phyloP scores from a whole-genome alignment of 1,139 yeast genomes.

The Blastobotrys proliferans region DNA sequence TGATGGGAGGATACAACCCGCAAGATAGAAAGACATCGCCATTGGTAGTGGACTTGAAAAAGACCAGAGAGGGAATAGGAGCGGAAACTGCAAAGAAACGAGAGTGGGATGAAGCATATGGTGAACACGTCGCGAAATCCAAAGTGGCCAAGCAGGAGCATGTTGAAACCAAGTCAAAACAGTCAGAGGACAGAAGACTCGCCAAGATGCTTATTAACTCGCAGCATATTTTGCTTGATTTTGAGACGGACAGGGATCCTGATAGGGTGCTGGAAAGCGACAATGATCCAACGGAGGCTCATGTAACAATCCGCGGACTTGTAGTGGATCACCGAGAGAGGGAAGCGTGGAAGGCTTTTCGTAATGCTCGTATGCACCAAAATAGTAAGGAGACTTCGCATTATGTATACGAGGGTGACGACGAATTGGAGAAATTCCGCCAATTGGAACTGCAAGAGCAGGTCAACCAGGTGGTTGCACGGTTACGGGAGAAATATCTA shows the following conservation, averaged over 20 bases:
- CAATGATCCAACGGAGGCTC: constrained; percentile 16
- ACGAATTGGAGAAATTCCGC: constrained; percentile 30
- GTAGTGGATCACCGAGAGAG: constrained; percentile 18
- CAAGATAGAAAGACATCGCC: constrained; percentile 35
- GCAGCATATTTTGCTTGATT: constrained; percentile 18
- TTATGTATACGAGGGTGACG: constrained; percentile 12
- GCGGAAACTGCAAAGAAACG: constrained; percentile 16
- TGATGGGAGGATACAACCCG: constrained; percentile 55
- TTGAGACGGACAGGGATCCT: constrained; percentile 17
- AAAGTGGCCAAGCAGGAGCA: constrained; percentile 12
- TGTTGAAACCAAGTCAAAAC: no score
- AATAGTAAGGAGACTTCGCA: constrained; percentile 3
- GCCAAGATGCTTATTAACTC: constrained; percentile 13
- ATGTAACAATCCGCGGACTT: constrained; percentile 26
- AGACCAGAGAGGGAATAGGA: constrained; percentile 29
- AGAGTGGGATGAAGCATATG: constrained; percentile 8
- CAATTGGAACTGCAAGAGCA: constrained; percentile 27
- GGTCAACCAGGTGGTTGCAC: constrained; percentile 32
- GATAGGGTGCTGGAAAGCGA: constrained; percentile 10
- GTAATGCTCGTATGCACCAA: constrained; percentile 5
- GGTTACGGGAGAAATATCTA: constrained; percentile 37
- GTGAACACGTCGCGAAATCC: constrained; percentile 9
- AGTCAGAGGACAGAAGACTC: constrained; percentile 16
- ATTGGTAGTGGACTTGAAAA: constrained; percentile 14
- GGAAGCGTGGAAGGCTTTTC: constrained; percentile 13